phyloP scores from a whole-genome alignment of 805 yeast genomes.

The Scheffersomyces stipitis region DNA sequence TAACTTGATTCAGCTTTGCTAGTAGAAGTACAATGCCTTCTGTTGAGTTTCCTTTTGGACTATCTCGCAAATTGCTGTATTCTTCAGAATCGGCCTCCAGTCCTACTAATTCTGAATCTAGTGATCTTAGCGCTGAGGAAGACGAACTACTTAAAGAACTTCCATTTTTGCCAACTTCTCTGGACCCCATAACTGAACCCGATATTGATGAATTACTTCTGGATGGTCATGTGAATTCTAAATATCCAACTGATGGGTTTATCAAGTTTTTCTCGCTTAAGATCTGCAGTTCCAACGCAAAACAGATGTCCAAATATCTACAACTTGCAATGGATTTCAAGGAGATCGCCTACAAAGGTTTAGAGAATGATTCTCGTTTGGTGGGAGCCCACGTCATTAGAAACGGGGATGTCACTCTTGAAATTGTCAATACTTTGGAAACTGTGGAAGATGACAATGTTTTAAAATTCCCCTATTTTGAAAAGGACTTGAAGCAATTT shows the following conservation, averaged over 20 bases:
- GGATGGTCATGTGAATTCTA: conserved; percentile 16
- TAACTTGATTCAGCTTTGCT: not conserved
- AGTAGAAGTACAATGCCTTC: not conserved
- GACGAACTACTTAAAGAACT: conserved; percentile 8
- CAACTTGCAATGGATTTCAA: conserved; percentile 60
- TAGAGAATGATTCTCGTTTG: conserved; percentile 64
- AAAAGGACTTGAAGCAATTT: conserved; percentile 13
- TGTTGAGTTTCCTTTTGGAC: not conserved
- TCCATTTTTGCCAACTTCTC: conserved; percentile 18
- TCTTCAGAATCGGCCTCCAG: not conserved
- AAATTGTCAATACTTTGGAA: conserved; percentile 43
- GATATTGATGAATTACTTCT: conserved; percentile 17
- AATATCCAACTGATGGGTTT: conserved; percentile 28
- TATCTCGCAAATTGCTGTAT: not conserved
- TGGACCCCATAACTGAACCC: conserved; percentile 16
- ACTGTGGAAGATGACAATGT: conserved; percentile 19
- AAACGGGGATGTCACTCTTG: conserved; percentile 55
- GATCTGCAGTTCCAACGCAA: conserved; percentile 74
- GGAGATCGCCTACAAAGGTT: conserved; percentile 60
- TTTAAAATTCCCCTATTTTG: conserved; percentile 9
- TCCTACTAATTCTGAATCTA: not conserved
- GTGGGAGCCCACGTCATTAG: conserved; percentile 59
- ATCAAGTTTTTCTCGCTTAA: conserved; percentile 64
- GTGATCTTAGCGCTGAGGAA: not conserved
- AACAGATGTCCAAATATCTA: conserved; percentile 57